Conservation (phyloP, 2,329 filamentous ascomycete species). For the Fusarium praegraminearum region DNA sequence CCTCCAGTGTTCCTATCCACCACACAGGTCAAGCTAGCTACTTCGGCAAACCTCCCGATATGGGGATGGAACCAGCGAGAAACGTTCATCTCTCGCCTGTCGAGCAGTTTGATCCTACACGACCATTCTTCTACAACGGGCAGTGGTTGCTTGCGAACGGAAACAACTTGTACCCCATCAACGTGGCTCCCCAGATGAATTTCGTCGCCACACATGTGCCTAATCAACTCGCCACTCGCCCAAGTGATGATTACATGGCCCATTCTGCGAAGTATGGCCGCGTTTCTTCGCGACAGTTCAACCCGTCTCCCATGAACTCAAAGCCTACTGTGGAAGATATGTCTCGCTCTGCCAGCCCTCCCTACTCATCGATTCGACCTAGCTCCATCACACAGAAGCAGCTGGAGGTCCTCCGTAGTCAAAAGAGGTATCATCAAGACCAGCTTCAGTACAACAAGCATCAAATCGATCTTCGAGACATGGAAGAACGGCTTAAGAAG, state of each 20-base stretch:
- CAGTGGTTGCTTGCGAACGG: slow-evolving; percentile 57
- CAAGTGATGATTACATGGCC: slow-evolving; percentile 9
- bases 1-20: slow-evolving; percentile 31
- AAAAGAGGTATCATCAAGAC: slow-evolving; percentile 68
- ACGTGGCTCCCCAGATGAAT: slow-evolving; percentile 35
- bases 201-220: slow-evolving; percentile 47
- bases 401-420: slow-evolving; percentile 63
- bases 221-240: slow-evolving; percentile 14
- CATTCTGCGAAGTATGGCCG: slow-evolving; percentile 12
- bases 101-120: slow-evolving; percentile 60
- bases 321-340: neutral
- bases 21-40: slow-evolving; percentile 35
- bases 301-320: slow-evolving; percentile 10
- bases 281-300: slow-evolving; percentile 11
- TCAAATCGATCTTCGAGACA: slow-evolving; percentile 69
- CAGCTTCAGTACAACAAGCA: slow-evolving; percentile 72
- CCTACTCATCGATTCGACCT: slow-evolving; percentile 69
- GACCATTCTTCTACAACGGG: slow-evolving; percentile 60
- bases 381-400: slow-evolving; percentile 73
- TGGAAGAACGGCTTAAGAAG: slow-evolving; percentile 58
- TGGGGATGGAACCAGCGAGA: slow-evolving; percentile 50
- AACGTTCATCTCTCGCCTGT: slow-evolving; percentile 54
- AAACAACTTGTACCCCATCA: slow-evolving; percentile 43
- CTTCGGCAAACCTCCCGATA: slow-evolving; percentile 50
- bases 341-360: slow-evolving; percentile 52